Evolutionary conservation across 106 monocot species (phyloP), one percentile per base, ranked within the genome.

Genomic region (Dendrobium nobile): DNA sequence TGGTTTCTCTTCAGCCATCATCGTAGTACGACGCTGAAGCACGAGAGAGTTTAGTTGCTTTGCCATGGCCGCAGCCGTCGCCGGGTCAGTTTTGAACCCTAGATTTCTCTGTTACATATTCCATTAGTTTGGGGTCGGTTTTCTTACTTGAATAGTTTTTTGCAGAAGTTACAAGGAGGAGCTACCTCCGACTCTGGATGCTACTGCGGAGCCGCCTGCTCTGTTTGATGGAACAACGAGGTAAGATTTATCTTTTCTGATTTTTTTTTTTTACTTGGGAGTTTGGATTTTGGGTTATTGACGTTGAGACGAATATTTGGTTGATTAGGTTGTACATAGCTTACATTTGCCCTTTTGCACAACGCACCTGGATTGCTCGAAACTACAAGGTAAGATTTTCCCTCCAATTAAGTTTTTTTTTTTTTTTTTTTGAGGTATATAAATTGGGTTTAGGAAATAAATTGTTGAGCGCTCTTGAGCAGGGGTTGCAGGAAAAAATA

Each of bases 141-240:
- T 70, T 72, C 15, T 70, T 4, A 20, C 9, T 74, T 37, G 19
- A 9, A 26, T 61, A 13, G 44, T 55, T 51, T 2, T 2, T 19
- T 75, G 31, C 64, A 87, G 80, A 20, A 78, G 0, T 47, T 42
- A 22, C 19, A 87, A 87, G 45, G 91, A 85, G 67, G 80, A 59
- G 5, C 89, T 89, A 0, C 95, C 95, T 1, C 87, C 93, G 4
- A 2, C 58, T 78, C 80, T 95, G 10, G 85, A 83, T 84, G 77
- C 91, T 26, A 77, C 84, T 54, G 78, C 91, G 0, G 77, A 86
- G 26, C 88, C 87, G 11, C 95, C 91, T 67, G 17, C 87, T 27
- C 65, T 93, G 41, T 93, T 95, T 56, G 95, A 95, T 84, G 95
- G 95, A 45, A 95, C 95, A 20, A 93, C 91, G 42, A 93, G 91